A percentile compares a stretch with the other conserved stretches of the same genome.
phyloP scores from a whole-genome alignment of 2,329 filamentous ascomycete genomes.

The Furcasterigmium furcatum region DNA sequence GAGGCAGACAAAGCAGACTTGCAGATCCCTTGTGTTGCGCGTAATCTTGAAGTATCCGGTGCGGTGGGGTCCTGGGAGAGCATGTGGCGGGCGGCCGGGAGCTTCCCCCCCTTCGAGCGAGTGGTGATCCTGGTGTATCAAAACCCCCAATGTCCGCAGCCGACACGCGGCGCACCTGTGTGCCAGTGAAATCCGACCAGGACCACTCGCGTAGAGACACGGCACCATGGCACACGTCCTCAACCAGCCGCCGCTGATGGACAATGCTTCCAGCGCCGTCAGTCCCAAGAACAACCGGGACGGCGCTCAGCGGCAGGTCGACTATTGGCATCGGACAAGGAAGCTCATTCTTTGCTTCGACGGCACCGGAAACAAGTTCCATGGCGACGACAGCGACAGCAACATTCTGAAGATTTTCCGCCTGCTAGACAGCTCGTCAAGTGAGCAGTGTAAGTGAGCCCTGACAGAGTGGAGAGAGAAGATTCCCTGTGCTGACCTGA shows the following conservation, averaged over 20 bases:
- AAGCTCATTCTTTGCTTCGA: conserved; percentile 62
- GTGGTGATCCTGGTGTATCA: background rate
- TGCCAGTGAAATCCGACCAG: background rate
- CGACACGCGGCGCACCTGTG: background rate
- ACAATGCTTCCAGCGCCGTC: background rate
- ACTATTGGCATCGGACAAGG: conserved; percentile 6
- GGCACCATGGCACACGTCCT: background rate
- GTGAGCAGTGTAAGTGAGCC: conserved; percentile 52
- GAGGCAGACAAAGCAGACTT: too few relatives aligned
- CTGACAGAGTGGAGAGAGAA: too few relatives aligned
- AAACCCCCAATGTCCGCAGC: background rate
- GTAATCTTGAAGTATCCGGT: background rate
- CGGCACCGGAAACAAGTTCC: conserved; percentile 62
- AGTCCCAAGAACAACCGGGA: background rate
- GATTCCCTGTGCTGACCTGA: background rate
- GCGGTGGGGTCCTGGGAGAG: background rate
- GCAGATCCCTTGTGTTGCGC: too few relatives aligned
- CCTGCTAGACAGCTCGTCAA: conserved; percentile 62
- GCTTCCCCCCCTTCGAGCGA: too few relatives aligned
- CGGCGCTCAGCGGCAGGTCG: background rate
- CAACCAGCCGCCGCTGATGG: background rate
- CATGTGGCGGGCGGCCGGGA: background rate
- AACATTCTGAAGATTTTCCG: conserved; percentile 70
- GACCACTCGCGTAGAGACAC: background rate
- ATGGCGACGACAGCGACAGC: conserved; percentile 59